Base-by-base conservation (phyloP, 768 basidiomycete genomes). In the Brasilioporus rufonigricans region DNA sequence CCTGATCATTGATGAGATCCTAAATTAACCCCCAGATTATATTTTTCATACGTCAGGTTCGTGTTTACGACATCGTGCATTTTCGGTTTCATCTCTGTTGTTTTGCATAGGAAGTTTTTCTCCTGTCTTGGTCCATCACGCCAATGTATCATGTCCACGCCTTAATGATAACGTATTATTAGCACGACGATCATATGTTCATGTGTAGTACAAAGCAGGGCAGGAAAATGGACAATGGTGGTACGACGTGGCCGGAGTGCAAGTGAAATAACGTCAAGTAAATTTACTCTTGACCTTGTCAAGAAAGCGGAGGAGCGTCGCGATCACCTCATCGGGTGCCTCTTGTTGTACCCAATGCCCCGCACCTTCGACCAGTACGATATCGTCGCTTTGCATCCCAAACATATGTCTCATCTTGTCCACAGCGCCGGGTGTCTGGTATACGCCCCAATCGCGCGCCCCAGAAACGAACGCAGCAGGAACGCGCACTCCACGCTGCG, bases 271-370 rank as follows among this genome's bases (percentile, higher is more conserved):
- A 32, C 12, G 11, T 50, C 55, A 60, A 14, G 29, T 33, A 0
- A 31, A 23, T 18, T 18, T 32, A 5, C 38, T 31, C 23, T 53
- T 50, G 11, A 71, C 59, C 53, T 62, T 69, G 2, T 49, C 63
- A 56, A 80, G 62, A 60, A 85, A 83, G 27, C 64, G 53, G 47
- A 75, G 46, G 50, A 84, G 51, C 47, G 71, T 66, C 19, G 68
- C 44, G 8, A 80, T 64, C 16, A 85, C 75, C 13, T 59, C 70
- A 41, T 73, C 73, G 13, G 79, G 76, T 27, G 73, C 57, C 62
- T 85, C 84, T 62, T 85, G 82, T 63, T 82, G 83, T 18, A 80
- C 81, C 84, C 84, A 85, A 66, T 85, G 85, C 0, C 84, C 85
- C 0, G 82, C 83, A 4, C 77, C 78, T 2, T 77, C 69, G 10